These are phyloP conservation scores for Stentor roeselii DNA, from an alignment of 73 alveolate species.

Conservation along the genomic window DNA sequence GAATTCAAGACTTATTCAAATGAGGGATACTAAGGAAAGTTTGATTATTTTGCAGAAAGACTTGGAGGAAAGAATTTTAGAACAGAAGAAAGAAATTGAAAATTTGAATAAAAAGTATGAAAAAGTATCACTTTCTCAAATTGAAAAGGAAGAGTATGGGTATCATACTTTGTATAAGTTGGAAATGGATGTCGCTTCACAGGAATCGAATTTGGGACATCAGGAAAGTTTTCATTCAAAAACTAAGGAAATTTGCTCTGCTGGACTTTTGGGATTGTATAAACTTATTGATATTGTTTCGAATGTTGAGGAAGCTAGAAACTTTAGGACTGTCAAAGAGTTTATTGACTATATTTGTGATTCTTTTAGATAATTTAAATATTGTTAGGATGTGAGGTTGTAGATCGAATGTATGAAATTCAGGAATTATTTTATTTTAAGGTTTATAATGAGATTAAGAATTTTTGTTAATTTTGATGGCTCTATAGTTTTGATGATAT, in stretches of 20 bases:
- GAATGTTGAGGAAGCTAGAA: background rate
- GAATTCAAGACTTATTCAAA: background rate
- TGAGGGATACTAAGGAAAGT: conserved; percentile 1
- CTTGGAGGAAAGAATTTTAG: background rate
- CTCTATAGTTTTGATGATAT: no score
- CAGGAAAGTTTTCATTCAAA: background rate
- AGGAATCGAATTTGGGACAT: background rate
- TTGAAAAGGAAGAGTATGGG: conserved; percentile 9
- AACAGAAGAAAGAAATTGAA: conserved; percentile 5
- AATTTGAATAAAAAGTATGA: background rate
- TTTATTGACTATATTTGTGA: conserved; percentile 23
- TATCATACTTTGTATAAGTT: conserved; percentile 14
- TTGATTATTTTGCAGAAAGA: background rate
- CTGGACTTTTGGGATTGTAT: background rate
- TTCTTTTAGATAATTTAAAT: no score
- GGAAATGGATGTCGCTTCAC: background rate
- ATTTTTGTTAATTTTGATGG: no score
- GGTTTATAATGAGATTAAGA: no score
- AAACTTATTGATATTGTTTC: background rate
- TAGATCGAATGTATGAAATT: no score
- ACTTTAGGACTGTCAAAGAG: conserved; percentile 1
- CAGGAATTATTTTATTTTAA: no score
- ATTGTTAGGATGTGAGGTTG: no score
- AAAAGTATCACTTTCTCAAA: background rate
- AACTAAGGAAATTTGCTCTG: background rate